Percentiles rank a stretch among this genome's conserved stretches.
phyloP scores from a whole-genome alignment of 2,329 filamentous ascomycete species.

The Alternaria panax region DNA sequence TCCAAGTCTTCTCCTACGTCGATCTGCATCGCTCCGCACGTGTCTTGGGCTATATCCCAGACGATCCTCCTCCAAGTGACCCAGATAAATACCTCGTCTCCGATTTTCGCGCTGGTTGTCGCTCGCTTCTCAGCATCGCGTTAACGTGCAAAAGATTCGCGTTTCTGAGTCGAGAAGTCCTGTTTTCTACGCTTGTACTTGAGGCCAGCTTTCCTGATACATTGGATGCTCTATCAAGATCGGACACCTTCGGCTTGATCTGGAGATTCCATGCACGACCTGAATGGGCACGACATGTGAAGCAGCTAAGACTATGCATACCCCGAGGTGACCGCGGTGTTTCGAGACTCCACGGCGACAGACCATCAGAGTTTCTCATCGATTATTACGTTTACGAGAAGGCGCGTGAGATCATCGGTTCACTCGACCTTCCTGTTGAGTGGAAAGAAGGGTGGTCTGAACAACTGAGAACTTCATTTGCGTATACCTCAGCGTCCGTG shows the following conservation, averaged over 20 bases:
- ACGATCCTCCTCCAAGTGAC: constrained; percentile 13
- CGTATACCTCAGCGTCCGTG: neutral
- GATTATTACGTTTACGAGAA: neutral
- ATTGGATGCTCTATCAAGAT: neutral
- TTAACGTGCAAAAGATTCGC: constrained; percentile 21
- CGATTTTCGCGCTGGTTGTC: constrained; percentile 10
- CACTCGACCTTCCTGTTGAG: constrained; percentile 6
- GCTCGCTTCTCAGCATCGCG: constrained; percentile 15
- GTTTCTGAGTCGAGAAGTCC: constrained; percentile 12
- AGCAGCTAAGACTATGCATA: constrained; percentile 17
- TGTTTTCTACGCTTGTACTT: constrained; percentile 13
- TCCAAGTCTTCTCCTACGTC: constrained; percentile 18
- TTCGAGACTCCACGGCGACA: rapidly evolving
- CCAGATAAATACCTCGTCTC: constrained; percentile 13
- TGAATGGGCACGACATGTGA: constrained; percentile 12
- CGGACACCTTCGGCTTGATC: constrained; percentile 7
- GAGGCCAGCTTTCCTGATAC: neutral
- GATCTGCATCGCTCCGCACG: constrained; percentile 13
- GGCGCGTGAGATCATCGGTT: neutral
- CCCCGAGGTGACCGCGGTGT: neutral
- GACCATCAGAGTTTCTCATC: neutral
- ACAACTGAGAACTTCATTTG: neutral
- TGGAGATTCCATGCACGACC: constrained; percentile 4
- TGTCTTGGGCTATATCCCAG: constrained; percentile 22
- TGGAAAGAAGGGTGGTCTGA: neutral